Conservation (phyloP, 2,329 filamentous ascomycete species). For the Arthrobotrys iridis region DNA sequence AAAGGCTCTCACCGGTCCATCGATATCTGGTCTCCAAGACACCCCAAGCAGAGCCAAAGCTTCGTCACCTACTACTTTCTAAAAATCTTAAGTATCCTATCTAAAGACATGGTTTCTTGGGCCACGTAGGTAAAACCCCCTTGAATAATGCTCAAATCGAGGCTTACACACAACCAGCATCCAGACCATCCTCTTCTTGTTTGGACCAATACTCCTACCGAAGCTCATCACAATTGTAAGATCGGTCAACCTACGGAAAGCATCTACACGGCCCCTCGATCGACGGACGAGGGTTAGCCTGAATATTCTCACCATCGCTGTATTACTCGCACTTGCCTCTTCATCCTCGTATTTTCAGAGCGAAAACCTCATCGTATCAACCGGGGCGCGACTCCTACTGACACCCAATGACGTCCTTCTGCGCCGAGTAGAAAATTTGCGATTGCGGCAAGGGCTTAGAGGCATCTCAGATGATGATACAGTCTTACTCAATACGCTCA, state of each 20-base stretch:
- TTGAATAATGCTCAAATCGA: not conserved
- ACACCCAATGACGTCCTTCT: conserved; percentile 88
- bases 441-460: conserved; percentile 64
- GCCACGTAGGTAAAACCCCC: conserved; percentile 40
- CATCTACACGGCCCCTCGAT: conserved; percentile 68
- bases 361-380: conserved; percentile 82
- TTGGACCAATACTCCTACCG: conserved; percentile 77
- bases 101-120: conserved; percentile 56
- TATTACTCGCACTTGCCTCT: conserved; percentile 68
- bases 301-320: conserved; percentile 68
- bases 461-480: conserved; percentile 69
- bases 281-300: conserved; percentile 68
- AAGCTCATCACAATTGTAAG: conserved; percentile 74
- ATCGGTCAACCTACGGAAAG: conserved; percentile 60
- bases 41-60: not conserved
- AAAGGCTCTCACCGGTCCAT: too few relatives aligned
- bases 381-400: conserved; percentile 78
- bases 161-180: conserved; percentile 59
- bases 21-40: not conserved
- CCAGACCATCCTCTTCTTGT: conserved; percentile 65
- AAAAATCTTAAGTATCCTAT: not conserved
- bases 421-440: conserved; percentile 72
- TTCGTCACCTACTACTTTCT: not conserved
- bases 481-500: conserved; percentile 74
- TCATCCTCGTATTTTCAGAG: conserved; percentile 75